phyloP scores from a whole-genome alignment of 345 rosid species.

The Sisymbrium irio region DNA sequence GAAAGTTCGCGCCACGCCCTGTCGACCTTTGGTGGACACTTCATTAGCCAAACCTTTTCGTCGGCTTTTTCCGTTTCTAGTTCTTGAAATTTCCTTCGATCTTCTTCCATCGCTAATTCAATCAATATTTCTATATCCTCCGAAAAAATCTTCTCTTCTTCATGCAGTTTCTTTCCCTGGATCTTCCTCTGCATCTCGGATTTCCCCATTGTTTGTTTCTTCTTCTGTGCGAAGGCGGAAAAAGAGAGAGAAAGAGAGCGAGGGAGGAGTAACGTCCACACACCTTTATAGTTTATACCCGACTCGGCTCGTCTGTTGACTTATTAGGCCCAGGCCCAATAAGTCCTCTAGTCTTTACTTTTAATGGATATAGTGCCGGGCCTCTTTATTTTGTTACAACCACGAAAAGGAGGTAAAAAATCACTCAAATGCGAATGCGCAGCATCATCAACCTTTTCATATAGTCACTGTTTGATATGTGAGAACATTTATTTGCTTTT shows the following conservation, averaged over 20 bases:
- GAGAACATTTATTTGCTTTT: background rate
- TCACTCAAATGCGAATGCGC: background rate
- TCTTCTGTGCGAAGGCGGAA: slow-evolving; percentile 4
- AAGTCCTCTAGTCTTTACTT: background rate
- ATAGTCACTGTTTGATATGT: background rate
- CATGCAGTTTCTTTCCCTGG: background rate
- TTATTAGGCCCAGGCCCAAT: background rate
- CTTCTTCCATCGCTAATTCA: too few species aligned
- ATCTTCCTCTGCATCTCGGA: background rate
- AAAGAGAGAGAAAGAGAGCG: background rate
- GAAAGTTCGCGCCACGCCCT: too few species aligned
- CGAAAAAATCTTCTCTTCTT: background rate
- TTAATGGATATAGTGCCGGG: background rate
- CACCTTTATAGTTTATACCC: background rate
- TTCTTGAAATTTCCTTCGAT: too few species aligned
- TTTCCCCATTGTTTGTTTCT: background rate
- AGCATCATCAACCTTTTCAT: background rate
- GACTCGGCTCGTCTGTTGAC: background rate
- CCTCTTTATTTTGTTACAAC: background rate
- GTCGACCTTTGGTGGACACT: too few species aligned
- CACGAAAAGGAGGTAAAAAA: background rate
- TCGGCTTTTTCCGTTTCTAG: too few species aligned
- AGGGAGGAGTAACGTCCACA: background rate
- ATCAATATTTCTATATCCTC: background rate
- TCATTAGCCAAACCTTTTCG: too few species aligned